Base-by-base conservation (phyloP, 495 filamentous ascomycete genomes). In the Aspergillus ellipticus region DNA sequence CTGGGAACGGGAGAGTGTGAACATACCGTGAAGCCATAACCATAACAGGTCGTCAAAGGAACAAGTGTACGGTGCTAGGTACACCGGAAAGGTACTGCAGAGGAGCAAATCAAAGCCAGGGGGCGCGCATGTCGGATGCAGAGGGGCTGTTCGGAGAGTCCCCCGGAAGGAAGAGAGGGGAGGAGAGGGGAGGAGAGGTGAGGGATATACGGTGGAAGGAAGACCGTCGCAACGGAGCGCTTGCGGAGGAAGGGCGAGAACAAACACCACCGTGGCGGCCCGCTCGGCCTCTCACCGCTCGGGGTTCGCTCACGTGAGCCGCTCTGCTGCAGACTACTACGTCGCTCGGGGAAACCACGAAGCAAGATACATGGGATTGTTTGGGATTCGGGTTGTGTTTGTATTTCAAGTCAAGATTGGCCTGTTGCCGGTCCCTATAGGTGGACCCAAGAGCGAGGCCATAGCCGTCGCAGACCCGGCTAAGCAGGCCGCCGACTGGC, bases 11-110 rank as follows among this genome's bases (percentile, higher is more conserved):
- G 39, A 6, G n/a, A 26, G 26, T 11, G 47, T 50, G 24, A 42
- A 45, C 49, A 49, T 63, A 70, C 69, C 62, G 66, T 63, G 65
- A 71, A 56, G 67, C 64, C 64, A 69, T 74, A 46, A 53, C 64
- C 64, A 69, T 74, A 46, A 53, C 48, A 35, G 45, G 29, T 33
- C 31, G 53, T 49, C 19, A 42, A 28, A 24, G 8, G 28, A 3
- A 17, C 42, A 28, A 9, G n/a, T 17, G 22, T 15, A 22, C 24
- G 28, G 35, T 42, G 3, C 11, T 7, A 42, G 33, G 22, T 29
- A 16, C 9, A 48, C 24, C 11, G 13, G 24, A 28, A 29, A n/a
- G 22, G 15, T 16, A 28, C 15, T 5, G 24, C 3, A 6, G 21
- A 33, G 15, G 15, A 29, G 39, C 26, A 11, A 24, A 52, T 46